phyloP scores from a whole-genome alignment of 371 early-diverging fungal genomes.

The Apophysomyces ossiformis region DNA sequence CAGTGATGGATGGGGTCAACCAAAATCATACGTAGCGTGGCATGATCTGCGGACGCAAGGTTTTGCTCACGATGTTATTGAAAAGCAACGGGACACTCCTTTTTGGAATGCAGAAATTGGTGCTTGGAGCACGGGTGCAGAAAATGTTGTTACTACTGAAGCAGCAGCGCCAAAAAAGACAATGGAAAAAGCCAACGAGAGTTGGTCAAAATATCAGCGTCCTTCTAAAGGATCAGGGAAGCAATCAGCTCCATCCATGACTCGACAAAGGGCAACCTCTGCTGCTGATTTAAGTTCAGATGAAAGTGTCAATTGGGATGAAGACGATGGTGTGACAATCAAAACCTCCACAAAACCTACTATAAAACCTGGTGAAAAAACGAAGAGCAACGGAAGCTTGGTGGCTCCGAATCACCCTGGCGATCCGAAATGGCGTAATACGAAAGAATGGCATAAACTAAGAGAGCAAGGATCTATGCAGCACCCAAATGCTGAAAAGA shows the following conservation, averaged over 20 bases:
- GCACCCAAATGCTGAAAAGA: not conserved
- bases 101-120: constrained; percentile 35
- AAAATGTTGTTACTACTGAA: not conserved
- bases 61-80: constrained; percentile 38
- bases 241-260: not conserved
- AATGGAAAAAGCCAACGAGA: not conserved
- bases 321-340: constrained; percentile 30
- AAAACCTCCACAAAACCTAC: constrained; percentile 16
- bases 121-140: constrained; percentile 21
- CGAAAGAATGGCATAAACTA: not conserved
- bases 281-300: constrained; percentile 16
- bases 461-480: not conserved
- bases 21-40: constrained; percentile 35
- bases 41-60: constrained; percentile 41
- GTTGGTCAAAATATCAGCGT: not conserved
- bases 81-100: constrained; percentile 36
- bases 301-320: constrained; percentile 24
- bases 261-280: not conserved
- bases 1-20: constrained; percentile 47
- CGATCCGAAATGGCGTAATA: not conserved
- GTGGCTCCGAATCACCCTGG: constrained; percentile 11
- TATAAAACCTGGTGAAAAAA: not conserved
- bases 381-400: not conserved
- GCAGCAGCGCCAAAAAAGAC: not conserved
- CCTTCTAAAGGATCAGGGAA: too few relatives aligned